Base-by-base conservation (phyloP, 768 basidiomycete genomes). In the Lentinula raphanica region DNA sequence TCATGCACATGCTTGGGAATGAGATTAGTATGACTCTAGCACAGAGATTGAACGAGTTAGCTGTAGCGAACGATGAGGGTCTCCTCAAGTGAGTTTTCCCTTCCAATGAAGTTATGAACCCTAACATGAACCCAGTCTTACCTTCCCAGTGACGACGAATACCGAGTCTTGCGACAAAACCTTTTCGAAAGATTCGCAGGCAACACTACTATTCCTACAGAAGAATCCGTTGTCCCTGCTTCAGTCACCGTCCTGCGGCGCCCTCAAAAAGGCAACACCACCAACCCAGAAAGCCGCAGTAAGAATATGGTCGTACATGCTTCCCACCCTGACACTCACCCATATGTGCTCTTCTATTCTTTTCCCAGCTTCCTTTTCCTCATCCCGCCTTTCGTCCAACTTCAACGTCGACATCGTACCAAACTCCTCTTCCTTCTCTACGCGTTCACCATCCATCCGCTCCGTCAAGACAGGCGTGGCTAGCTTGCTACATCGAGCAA, bases 81-180 rank as follows among this genome's bases (percentile, higher is more conserved):
- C 75, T 93, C 50, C 76, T 93, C 54, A 84, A 83, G 90, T 89
- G 67, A 65, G 84, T 72, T 17, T 40, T 15, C 13, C 21, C 12
- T 44, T 3, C 42, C 35, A 32, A 45, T 23, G 19, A 15, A 60
- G 55, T 50, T 40, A 50, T 21, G 15, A 56, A 53, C 13, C 44
- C 21, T 28, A 27, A 45, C 19, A 31, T 19, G 12, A 40, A 38
- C 12, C 40, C 8, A 5, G 51, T 12, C 27, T 50, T n/a, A 21
- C 39, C 27, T 58, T 32, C 53, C 32, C 64, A 93, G 92, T 67
- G 88, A 93, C 70, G 89, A 92, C 63, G 92, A 92, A 67, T 93
- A 93, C 68, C 85, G 91, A 51, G 69, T 93, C 42, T 79, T 94
- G 12, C 85, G 92, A 44, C 90, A 92, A 69, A 90, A 86, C 66